These are phyloP conservation scores for Platismatia glauca DNA, from an alignment of 495 filamentous ascomycete species.

Conservation along the genomic window DNA sequence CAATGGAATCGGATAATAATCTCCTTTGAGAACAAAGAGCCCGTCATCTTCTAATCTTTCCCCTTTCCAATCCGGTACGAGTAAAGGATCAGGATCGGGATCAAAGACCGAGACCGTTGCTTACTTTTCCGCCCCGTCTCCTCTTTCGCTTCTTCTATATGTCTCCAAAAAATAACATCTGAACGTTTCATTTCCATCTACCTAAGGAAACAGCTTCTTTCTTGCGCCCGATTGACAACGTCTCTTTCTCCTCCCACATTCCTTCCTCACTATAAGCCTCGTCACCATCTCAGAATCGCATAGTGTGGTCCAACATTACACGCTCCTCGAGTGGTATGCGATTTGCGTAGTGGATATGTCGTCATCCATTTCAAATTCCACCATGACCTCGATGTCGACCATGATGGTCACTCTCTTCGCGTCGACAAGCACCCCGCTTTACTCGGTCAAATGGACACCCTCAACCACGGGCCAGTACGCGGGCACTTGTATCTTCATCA, in stretches of 20 bases:
- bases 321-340: neutral
- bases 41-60: neutral
- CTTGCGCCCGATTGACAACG: neutral
- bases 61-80: neutral
- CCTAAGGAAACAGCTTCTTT: neutral
- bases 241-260: neutral
- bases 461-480: slow-evolving; percentile 59
- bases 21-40: too few species aligned
- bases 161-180: too few species aligned
- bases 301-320: too few species aligned
- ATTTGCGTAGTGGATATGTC: slow-evolving; percentile 14
- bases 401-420: slow-evolving; percentile 52
- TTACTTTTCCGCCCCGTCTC: neutral
- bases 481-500: slow-evolving; percentile 78
- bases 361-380: slow-evolving; percentile 13
- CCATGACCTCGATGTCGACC: slow-evolving; percentile 5
- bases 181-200: too few species aligned
- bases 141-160: neutral
- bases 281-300: neutral
- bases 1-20: too few species aligned
- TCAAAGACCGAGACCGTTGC: neutral
- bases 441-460: slow-evolving; percentile 66
- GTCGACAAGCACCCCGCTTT: slow-evolving; percentile 59
- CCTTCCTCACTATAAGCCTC: neutral
- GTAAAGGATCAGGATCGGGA: neutral